phyloP scores from a whole-genome alignment of 345 rosid genomes.

The Lepidium africanum region DNA sequence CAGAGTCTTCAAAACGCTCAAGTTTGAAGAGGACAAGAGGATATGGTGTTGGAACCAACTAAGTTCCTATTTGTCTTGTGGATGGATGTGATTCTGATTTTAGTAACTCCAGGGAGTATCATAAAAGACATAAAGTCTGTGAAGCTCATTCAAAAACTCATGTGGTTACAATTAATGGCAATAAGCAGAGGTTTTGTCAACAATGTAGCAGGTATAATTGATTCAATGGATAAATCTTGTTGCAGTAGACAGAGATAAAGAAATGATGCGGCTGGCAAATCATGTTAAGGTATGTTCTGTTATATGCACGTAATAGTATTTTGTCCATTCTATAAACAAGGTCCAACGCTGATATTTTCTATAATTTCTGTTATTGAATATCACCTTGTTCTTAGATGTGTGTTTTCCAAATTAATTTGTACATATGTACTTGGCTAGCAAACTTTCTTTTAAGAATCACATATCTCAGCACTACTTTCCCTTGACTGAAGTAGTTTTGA shows the following conservation, averaged over 20 bases:
- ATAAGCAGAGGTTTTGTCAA: slow-evolving; percentile 77
- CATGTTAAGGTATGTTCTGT: slow-evolving; percentile 55
- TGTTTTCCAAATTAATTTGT: not conserved
- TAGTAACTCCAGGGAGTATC: slow-evolving; percentile 65
- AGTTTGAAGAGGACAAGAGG: slow-evolving; percentile 67
- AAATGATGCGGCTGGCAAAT: slow-evolving; percentile 47
- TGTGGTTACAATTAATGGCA: slow-evolving; percentile 54
- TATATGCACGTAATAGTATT: not conserved
- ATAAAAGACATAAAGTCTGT: slow-evolving; percentile 90
- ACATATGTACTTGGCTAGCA: slow-evolving; percentile 3
- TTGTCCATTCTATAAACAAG: slow-evolving; percentile 7
- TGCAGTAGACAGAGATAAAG: slow-evolving; percentile 66
- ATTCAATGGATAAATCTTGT: no score
- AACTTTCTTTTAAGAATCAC: not conserved
- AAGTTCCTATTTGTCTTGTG: slow-evolving; percentile 52
- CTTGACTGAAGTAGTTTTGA: not conserved
- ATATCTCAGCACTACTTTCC: not conserved
- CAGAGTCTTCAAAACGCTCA: slow-evolving; percentile 28
- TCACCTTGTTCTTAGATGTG: slow-evolving; percentile 5
- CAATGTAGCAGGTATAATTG: slow-evolving; percentile 80
- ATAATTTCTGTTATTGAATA: not conserved
- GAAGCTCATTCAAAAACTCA: slow-evolving; percentile 80
- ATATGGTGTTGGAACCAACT: slow-evolving; percentile 30
- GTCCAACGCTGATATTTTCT: not conserved
- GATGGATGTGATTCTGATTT: slow-evolving; percentile 73